Evolutionary conservation across 768 basidiomycete genomes (phyloP).

Genomic region (Amylocystis lapponica): DNA sequence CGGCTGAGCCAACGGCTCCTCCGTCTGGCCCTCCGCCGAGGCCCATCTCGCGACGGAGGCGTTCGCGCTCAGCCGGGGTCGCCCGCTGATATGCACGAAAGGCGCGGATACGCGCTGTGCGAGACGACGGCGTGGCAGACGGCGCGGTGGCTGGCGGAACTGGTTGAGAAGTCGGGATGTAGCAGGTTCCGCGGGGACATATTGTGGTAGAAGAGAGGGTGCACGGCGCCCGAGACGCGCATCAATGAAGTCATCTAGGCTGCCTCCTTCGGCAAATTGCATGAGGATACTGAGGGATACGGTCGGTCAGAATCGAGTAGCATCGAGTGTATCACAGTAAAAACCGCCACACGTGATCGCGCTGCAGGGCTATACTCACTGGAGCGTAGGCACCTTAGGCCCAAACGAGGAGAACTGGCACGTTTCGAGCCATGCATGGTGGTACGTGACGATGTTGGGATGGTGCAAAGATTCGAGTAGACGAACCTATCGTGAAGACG

Average conservation of each 20-base stretch:
- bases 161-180: slow-evolving; percentile 5
- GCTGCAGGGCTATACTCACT: slow-evolving; percentile 42
- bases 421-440: slow-evolving; percentile 91
- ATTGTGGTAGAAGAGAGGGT: slow-evolving; percentile 22
- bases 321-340: not conserved
- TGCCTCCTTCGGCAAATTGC: slow-evolving; percentile 93
- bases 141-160: slow-evolving; percentile 26
- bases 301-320: not conserved
- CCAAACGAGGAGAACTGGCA: slow-evolving; percentile 86
- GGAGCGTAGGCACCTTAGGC: slow-evolving; percentile 80
- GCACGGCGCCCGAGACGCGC: slow-evolving; percentile 62
- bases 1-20: slow-evolving; percentile 15
- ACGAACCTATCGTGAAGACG: slow-evolving; percentile 49
- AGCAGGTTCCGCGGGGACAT: slow-evolving; percentile 32
- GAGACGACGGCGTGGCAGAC: slow-evolving; percentile 33
- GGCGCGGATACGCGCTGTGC: slow-evolving; percentile 69
- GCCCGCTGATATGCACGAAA: slow-evolving; percentile 68
- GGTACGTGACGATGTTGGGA: slow-evolving; percentile 92
- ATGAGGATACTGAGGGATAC: slow-evolving; percentile 61
- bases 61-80: slow-evolving; percentile 56
- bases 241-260: slow-evolving; percentile 83
- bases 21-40: slow-evolving; percentile 24
- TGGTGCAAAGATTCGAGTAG: slow-evolving; percentile 83
- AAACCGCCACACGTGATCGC: not conserved
- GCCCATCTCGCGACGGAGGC: slow-evolving; percentile 48